These are phyloP conservation scores for Dothistroma septosporum DNA, from an alignment of 2,329 filamentous ascomycete species.

Conservation along the genomic window DNA sequence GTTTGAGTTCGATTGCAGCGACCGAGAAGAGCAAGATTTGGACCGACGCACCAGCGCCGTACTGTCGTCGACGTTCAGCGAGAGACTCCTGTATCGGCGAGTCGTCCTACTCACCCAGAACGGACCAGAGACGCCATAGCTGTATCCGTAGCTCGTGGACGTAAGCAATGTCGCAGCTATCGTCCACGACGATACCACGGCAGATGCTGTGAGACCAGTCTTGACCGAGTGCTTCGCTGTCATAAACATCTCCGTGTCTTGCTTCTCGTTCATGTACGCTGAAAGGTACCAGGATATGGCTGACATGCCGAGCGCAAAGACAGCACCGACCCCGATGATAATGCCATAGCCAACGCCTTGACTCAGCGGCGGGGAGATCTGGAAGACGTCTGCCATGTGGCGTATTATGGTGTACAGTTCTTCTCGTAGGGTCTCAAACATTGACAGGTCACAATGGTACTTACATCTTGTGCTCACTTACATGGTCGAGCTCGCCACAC, in stretches of 20 bases:
- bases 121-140: constrained; percentile 51
- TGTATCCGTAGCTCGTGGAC: constrained; percentile 38
- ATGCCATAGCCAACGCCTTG: constrained; percentile 63
- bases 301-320: constrained; percentile 59
- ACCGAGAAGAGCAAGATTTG: constrained; percentile 86
- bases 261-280: constrained; percentile 58
- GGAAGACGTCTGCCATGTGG: constrained; percentile 13
- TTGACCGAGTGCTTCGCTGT: constrained; percentile 83
- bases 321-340: constrained; percentile 66
- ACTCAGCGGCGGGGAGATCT: constrained; percentile 34
- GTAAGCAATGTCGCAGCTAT: constrained; percentile 48
- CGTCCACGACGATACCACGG: constrained; percentile 85
- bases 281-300: constrained; percentile 29
- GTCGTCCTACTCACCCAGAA: constrained; percentile 34
- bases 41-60: constrained; percentile 66
- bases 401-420: neutral
- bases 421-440: neutral
- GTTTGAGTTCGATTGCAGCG: constrained; percentile 80
- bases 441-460: neutral
- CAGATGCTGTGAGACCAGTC: constrained; percentile 76
- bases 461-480: neutral
- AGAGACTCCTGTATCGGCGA: neutral
- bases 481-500: neutral
- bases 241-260: constrained; percentile 87
- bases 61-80: constrained; percentile 23